A percentile compares a stretch with the other conserved stretches of the same genome.
phyloP scores from a whole-genome alignment of 371 early-diverging fungal genomes.

The Catenaria anguillulae region DNA sequence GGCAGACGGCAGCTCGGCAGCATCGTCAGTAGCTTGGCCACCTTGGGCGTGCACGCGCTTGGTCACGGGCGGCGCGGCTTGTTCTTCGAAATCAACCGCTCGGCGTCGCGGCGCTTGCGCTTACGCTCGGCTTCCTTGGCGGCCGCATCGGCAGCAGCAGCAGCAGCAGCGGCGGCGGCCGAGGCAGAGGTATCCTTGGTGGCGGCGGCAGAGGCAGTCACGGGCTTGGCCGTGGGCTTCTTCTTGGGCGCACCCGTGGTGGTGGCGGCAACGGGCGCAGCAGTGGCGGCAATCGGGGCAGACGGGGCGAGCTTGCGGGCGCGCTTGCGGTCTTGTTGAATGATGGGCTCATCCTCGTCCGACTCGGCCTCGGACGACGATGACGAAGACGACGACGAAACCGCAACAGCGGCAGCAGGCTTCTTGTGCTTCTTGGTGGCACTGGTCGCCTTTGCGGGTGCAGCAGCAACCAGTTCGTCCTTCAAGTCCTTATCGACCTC shows the following conservation, averaged over 20 bases:
- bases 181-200: neutral
- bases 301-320: no score
- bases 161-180: neutral
- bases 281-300: no score
- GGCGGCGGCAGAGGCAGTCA: neutral
- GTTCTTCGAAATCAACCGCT: constrained; percentile 1
- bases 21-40: neutral
- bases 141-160: neutral
- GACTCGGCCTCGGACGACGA: neutral
- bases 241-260: no score
- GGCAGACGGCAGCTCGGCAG: neutral
- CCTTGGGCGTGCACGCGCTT: constrained; percentile 1
- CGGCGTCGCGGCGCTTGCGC: neutral
- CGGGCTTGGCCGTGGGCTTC: neutral
- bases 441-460: neutral
- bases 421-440: neutral
- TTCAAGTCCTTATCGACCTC: constrained; percentile 36
- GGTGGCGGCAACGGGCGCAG: no score
- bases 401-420: no score
- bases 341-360: no score
- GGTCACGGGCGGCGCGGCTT: neutral
- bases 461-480: neutral
- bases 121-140: neutral
- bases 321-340: no score
- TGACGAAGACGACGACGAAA: neutral